These are phyloP conservation scores for Remersonia thermophila DNA, from an alignment of 2,329 filamentous ascomycete species.

Conservation along the genomic window DNA sequence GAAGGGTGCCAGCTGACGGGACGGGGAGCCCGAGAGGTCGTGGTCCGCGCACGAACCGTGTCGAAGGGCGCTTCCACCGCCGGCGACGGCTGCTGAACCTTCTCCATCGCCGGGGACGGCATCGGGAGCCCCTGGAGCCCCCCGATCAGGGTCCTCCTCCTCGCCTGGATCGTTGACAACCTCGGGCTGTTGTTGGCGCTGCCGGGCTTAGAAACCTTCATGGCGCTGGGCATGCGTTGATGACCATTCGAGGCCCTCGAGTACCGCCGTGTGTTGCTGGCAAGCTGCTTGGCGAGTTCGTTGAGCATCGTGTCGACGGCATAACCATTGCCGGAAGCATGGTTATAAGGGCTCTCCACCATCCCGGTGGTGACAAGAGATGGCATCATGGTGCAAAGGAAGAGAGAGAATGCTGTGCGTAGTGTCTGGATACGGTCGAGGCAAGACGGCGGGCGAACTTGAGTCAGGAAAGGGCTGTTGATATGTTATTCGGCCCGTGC, in stretches of 20 bases:
- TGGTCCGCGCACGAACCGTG: constrained; percentile 22
- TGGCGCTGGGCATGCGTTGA: constrained; percentile 32
- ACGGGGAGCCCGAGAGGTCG: constrained; percentile 30
- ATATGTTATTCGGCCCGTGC: no score
- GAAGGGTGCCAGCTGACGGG: constrained; percentile 69
- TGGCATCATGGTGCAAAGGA: constrained; percentile 22
- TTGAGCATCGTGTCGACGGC: constrained; percentile 34
- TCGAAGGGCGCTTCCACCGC: constrained; percentile 22
- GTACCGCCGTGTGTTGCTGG: constrained; percentile 33
- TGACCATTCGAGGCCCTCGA: constrained; percentile 39
- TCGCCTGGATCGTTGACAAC: constrained; percentile 33
- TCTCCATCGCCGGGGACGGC: constrained; percentile 29
- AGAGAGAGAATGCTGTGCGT: constrained; percentile 21
- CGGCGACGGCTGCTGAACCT: constrained; percentile 27
- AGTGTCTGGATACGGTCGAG: no score
- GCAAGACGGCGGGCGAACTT: no score
- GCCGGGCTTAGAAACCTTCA: constrained; percentile 52
- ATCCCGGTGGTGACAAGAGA: constrained; percentile 24
- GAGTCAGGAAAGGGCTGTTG: no score
- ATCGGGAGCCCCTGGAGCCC: constrained; percentile 31
- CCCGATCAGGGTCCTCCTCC: constrained; percentile 46
- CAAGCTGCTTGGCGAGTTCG: constrained; percentile 40
- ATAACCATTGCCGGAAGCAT: constrained; percentile 20
- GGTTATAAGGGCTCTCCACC: constrained; percentile 14
- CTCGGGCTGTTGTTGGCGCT: constrained; percentile 60